Evolutionary conservation across 352 stramenopile species (phyloP).

Genomic region (Globisporangium middletonii): DNA sequence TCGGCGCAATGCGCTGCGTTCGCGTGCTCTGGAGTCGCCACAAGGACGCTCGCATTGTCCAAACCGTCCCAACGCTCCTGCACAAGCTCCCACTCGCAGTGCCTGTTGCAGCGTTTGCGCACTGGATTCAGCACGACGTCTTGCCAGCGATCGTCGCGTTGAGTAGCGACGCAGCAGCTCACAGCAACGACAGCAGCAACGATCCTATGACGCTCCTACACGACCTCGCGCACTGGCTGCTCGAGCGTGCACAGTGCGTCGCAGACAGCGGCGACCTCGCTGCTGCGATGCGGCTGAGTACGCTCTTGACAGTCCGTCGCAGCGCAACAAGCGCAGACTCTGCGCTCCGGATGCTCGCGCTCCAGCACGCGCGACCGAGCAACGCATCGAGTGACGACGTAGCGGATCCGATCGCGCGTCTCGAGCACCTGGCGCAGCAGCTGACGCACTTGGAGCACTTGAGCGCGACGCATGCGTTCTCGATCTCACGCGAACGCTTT

Average conservation of each 20-base stretch:
- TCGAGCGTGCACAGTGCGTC: conserved; percentile 21
- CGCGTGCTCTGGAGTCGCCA: conserved; percentile 56
- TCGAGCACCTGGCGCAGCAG: conserved; percentile 32
- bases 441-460: conserved; percentile 52
- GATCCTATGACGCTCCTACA: conserved; percentile 10
- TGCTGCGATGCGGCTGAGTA: conserved; percentile 26
- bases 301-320: conserved; percentile 17
- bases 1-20: conserved; percentile 44
- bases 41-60: conserved; percentile 21
- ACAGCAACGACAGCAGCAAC: neutral
- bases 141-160: conserved; percentile 33
- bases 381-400: conserved; percentile 7
- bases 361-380: conserved; percentile 10
- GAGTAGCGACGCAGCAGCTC: conserved; percentile 10
- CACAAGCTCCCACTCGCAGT: conserved; percentile 27
- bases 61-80: conserved; percentile 33
- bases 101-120: conserved; percentile 38
- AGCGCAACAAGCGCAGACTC: conserved; percentile 8
- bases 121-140: conserved; percentile 49
- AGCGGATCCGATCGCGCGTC: conserved; percentile 9
- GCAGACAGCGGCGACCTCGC: conserved; percentile 23
- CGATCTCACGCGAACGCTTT: conserved; percentile 52
- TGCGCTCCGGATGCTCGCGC: conserved; percentile 21
- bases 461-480: conserved; percentile 37
- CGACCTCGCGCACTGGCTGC: conserved; percentile 25